Evolutionary conservation across 73 alveolate genomes (phyloP).

Genomic region (Blepharisma japonicum): DNA sequence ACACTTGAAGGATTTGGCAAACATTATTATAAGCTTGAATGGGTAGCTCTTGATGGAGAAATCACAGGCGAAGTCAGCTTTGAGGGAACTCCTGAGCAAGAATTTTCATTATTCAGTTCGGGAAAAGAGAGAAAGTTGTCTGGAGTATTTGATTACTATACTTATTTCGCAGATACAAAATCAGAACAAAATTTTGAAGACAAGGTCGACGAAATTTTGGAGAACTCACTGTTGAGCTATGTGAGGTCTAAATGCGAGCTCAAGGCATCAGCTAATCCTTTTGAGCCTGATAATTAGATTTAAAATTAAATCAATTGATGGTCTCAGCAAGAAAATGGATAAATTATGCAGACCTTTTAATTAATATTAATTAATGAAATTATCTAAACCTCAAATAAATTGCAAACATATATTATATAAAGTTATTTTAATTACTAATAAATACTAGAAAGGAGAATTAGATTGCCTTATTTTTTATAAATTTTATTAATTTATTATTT

Average conservation of each 20-base stretch:
- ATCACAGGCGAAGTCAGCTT: slow-evolving; percentile 1
- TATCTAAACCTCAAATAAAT: no score
- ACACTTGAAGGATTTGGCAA: slow-evolving; percentile 7
- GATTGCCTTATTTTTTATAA: no score
- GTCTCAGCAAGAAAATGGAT: no score
- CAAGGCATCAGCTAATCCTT: no score
- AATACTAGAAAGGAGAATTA: no score
- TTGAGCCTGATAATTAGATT: no score
- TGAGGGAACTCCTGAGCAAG: not conserved
- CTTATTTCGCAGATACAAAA: not conserved
- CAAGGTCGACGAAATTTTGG: slow-evolving; percentile 5
- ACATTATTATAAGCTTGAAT: slow-evolving; percentile 18
- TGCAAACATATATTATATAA: no score
- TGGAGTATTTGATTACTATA: not conserved
- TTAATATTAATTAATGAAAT: no score
- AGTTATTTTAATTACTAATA: no score
- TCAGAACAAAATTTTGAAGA: not conserved
- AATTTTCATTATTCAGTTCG: not conserved
- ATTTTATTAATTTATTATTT: no score
- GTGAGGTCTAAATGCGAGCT: not conserved
- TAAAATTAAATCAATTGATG: no score
- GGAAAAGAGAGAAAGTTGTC: not conserved
- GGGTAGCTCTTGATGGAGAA: slow-evolving; percentile 19
- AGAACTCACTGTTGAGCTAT: slow-evolving; percentile 19
- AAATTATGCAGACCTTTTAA: no score